Evolutionary conservation across 352 stramenopile genomes (phyloP).

Genomic region (Lagenidium giganteum): DNA sequence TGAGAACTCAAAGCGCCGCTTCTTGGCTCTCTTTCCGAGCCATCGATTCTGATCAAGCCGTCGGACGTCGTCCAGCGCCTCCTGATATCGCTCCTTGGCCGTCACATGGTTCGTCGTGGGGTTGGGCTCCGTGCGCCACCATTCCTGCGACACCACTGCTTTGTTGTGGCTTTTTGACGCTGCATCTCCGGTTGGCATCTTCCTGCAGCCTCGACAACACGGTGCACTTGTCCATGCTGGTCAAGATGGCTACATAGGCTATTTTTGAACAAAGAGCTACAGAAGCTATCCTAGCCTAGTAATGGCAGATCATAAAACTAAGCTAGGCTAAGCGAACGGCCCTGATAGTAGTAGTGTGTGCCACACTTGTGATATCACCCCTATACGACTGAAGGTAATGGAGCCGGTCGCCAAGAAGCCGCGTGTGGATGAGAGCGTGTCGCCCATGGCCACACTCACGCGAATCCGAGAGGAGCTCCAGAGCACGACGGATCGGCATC

Average conservation of each 20-base stretch:
- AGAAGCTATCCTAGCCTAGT: too few relatives aligned
- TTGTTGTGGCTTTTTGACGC: slow-evolving; percentile 1
- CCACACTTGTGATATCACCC: too few relatives aligned
- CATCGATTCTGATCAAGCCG: slow-evolving; percentile 63
- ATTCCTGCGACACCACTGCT: slow-evolving; percentile 9
- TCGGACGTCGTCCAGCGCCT: slow-evolving; percentile 42
- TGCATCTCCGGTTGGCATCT: too few relatives aligned
- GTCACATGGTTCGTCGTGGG: slow-evolving; percentile 2
- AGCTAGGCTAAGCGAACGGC: too few relatives aligned
- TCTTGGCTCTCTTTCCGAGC: slow-evolving; percentile 63
- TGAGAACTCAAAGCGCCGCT: slow-evolving; percentile 57
- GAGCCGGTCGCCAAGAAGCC: slow-evolving; percentile 1
- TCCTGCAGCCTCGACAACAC: too few relatives aligned
- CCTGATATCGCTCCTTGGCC: slow-evolving; percentile 21
- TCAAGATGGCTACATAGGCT: too few relatives aligned
- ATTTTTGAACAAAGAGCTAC: too few relatives aligned
- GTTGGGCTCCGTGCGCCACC: slow-evolving; percentile 33
- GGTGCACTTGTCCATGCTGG: too few relatives aligned
- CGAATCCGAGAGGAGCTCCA: slow-evolving; percentile 32
- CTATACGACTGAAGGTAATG: background rate
- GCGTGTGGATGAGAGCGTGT: background rate
- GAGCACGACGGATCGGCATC: slow-evolving; percentile 37
- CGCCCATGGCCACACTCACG: slow-evolving; percentile 1
- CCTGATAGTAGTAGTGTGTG: too few relatives aligned
- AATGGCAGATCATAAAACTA: too few relatives aligned